Conservation (phyloP, 2,329 filamentous ascomycete genomes). For the Paraconiothyrium brasiliense region DNA sequence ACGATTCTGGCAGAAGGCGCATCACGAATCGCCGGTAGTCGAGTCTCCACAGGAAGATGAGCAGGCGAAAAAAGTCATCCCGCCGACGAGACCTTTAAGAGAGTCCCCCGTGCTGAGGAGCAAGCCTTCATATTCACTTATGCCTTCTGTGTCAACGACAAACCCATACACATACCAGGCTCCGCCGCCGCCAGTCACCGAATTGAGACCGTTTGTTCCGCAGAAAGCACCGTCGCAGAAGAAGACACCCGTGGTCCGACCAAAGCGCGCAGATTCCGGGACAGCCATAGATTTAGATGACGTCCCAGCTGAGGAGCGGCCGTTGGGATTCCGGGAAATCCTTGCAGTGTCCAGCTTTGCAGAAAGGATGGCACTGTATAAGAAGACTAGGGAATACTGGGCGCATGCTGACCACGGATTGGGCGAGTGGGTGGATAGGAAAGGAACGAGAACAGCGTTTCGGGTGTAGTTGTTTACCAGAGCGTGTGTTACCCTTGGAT, state of each 20-base stretch:
- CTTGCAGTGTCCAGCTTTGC: slow-evolving; percentile 33
- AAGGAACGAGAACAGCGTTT: slow-evolving; percentile 10
- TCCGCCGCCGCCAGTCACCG: background rate
- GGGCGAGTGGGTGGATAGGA: slow-evolving; percentile 37
- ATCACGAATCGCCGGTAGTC: slow-evolving; percentile 19
- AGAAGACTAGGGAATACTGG: slow-evolving; percentile 47
- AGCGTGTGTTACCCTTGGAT: no score
- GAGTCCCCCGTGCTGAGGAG: background rate
- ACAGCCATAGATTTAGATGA: slow-evolving; percentile 41
- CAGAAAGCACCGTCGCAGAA: background rate
- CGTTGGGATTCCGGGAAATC: slow-evolving; percentile 45
- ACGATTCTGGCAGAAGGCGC: slow-evolving; percentile 28
- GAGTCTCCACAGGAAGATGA: slow-evolving; percentile 4
- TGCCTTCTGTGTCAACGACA: background rate
- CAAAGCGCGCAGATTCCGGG: slow-evolving; percentile 43
- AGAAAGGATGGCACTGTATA: slow-evolving; percentile 44
- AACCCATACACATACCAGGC: slow-evolving; percentile 8
- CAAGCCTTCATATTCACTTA: slow-evolving; percentile 6
- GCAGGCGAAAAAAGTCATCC: background rate
- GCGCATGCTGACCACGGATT: slow-evolving; percentile 46
- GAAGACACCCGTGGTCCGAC: slow-evolving; percentile 18
- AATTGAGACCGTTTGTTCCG: slow-evolving; percentile 5
- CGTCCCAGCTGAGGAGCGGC: slow-evolving; percentile 31
- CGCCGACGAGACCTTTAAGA: background rate
- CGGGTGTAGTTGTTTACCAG: background rate